Conservation (phyloP, 768 basidiomycete genomes). For the Suillus subalutaceus region DNA sequence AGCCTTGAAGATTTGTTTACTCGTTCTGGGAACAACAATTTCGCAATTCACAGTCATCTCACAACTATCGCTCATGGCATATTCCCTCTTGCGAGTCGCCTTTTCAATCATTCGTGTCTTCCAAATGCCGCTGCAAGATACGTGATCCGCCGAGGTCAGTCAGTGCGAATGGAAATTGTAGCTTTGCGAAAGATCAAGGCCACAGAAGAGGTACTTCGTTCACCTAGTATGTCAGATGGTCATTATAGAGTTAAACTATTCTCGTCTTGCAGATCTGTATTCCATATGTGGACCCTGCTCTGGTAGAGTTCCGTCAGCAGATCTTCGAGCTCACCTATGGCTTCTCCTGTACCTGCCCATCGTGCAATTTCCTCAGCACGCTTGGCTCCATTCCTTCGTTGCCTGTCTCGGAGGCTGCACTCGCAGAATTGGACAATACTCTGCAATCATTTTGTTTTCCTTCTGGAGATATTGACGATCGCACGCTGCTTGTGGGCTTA, state of each 20-base stretch:
- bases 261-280: slow-evolving; percentile 59
- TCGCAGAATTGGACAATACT: slow-evolving; percentile 26
- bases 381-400: slow-evolving; percentile 45
- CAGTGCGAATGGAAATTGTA: slow-evolving; percentile 63
- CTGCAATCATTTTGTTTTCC: slow-evolving; percentile 45
- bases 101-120: slow-evolving; percentile 82
- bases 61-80: slow-evolving; percentile 72
- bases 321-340: slow-evolving; percentile 67
- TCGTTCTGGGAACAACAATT: slow-evolving; percentile 83
- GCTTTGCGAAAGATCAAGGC: slow-evolving; percentile 57
- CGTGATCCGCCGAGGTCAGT: slow-evolving; percentile 38
- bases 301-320: slow-evolving; percentile 59
- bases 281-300: slow-evolving; percentile 79
- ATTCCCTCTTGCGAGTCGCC: slow-evolving; percentile 76
- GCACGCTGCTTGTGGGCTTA: slow-evolving; percentile 5
- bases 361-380: slow-evolving; percentile 51
- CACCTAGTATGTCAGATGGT: slow-evolving; percentile 5
- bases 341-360: slow-evolving; percentile 63
- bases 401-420: slow-evolving; percentile 21
- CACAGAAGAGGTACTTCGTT: slow-evolving; percentile 65
- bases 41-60: slow-evolving; percentile 74
- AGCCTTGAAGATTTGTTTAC: slow-evolving; percentile 41
- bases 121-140: slow-evolving; percentile 75
- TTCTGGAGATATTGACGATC: slow-evolving; percentile 23
- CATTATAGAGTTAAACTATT: background rate